Conservation (phyloP, 306 rosid genomes). For the Urtica urens region DNA sequence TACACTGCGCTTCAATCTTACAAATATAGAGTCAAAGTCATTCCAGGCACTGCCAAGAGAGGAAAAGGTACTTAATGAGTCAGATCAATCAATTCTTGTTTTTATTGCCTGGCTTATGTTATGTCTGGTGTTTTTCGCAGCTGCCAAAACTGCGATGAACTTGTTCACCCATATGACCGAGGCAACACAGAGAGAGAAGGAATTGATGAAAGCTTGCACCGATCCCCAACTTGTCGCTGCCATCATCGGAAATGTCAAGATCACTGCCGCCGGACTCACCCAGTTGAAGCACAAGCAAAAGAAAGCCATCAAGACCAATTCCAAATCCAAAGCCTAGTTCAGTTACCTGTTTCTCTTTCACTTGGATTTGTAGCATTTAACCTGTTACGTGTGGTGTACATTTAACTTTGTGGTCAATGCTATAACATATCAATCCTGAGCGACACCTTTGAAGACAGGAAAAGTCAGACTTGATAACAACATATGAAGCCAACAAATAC, state of each 20-base stretch:
- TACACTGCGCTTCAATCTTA: slow-evolving; percentile 76
- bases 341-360: too few species aligned
- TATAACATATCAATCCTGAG: too few species aligned
- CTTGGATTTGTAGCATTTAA: too few species aligned
- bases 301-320: slow-evolving; percentile 74
- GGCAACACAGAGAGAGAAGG: slow-evolving; percentile 74
- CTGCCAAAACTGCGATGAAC: slow-evolving; percentile 89
- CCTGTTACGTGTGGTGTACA: too few species aligned
- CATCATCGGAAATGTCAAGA: slow-evolving; percentile 71
- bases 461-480: neutral
- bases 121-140: slow-evolving; percentile 16
- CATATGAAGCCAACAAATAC: neutral
- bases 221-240: slow-evolving; percentile 88
- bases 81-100: neutral
- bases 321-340: slow-evolving; percentile 25
- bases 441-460: neutral
- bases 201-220: slow-evolving; percentile 92
- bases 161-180: slow-evolving; percentile 90
- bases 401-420: too few species aligned
- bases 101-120: neutral
- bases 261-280: slow-evolving; percentile 78
- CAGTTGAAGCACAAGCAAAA: slow-evolving; percentile 91
- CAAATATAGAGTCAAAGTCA: slow-evolving; percentile 83
- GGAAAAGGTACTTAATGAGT: slow-evolving; percentile 58
- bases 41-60: slow-evolving; percentile 80